A percentile compares a stretch with the other conserved stretches of the same genome.
These are phyloP conservation scores for Fusarium xyrophilum DNA, from an alignment of 2,329 filamentous ascomycete genomes.

Conservation along the genomic window DNA sequence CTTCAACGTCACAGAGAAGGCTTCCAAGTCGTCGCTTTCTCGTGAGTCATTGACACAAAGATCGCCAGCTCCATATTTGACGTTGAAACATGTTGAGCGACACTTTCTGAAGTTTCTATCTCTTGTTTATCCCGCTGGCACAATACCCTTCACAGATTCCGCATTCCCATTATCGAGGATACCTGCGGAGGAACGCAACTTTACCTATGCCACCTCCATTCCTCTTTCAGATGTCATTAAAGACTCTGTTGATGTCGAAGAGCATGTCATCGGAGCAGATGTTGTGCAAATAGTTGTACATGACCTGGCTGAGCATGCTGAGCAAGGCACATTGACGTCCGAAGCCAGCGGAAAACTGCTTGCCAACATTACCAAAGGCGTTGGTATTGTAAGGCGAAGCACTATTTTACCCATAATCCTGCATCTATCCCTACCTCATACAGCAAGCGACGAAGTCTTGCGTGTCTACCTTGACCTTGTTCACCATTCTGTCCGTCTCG, in stretches of 20 bases:
- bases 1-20: constrained; percentile 72
- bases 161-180: constrained; percentile 70
- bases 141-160: constrained; percentile 66
- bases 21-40: constrained; percentile 37
- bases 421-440: constrained; percentile 52
- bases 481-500: constrained; percentile 65
- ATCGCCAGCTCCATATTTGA: constrained; percentile 65
- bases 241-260: constrained; percentile 65
- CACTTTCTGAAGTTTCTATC: constrained; percentile 75
- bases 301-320: constrained; percentile 20
- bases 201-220: constrained; percentile 72
- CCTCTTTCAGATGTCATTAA: constrained; percentile 63
- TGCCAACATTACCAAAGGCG: constrained; percentile 61
- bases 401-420: constrained; percentile 67
- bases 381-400: constrained; percentile 67
- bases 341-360: constrained; percentile 46
- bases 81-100: constrained; percentile 71
- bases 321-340: constrained; percentile 22
- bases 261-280: constrained; percentile 70
- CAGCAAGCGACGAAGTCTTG: constrained; percentile 31
- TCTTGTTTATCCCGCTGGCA: constrained; percentile 61
- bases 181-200: constrained; percentile 64
- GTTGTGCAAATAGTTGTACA: constrained; percentile 67
- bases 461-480: constrained; percentile 62
- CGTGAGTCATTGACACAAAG: constrained; percentile 42